Conservation (phyloP, 805 yeast species). For the Lipomyces lipofer region DNA sequence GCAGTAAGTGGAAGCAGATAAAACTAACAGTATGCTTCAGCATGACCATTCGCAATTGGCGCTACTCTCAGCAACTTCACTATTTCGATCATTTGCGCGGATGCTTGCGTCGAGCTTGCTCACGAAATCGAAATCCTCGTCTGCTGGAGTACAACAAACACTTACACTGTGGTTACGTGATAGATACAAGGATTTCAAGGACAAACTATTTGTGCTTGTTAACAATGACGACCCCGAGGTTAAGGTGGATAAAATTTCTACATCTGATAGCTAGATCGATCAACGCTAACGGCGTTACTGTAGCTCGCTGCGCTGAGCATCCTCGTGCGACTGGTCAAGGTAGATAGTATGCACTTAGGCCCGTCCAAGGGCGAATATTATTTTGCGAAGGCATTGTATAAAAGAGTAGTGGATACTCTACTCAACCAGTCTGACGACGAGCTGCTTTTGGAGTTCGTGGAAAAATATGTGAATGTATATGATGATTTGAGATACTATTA, state of each 20-base stretch:
- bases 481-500: constrained; percentile 82
- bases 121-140: constrained; percentile 35
- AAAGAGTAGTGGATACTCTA: constrained; percentile 42
- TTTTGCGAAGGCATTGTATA: constrained; percentile 61
- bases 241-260: constrained; percentile 42
- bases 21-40: background rate
- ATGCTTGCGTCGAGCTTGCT: constrained; percentile 49
- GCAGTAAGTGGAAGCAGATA: background rate
- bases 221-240: constrained; percentile 44
- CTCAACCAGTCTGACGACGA: constrained; percentile 41
- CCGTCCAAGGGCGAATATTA: constrained; percentile 54
- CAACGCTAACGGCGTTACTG: constrained; percentile 6
- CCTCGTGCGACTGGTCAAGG: constrained; percentile 47
- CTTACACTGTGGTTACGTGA: constrained; percentile 65
- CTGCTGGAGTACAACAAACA: constrained; percentile 47
- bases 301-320: constrained; percentile 32
- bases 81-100: constrained; percentile 52
- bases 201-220: constrained; percentile 47
- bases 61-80: constrained; percentile 37
- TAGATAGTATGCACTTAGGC: constrained; percentile 56
- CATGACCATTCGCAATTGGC: constrained; percentile 29
- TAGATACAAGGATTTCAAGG: constrained; percentile 57
- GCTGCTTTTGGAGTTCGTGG: constrained; percentile 56
- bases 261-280: background rate
- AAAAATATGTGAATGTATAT: constrained; percentile 53